These are phyloP conservation scores for Boletus sensibilis DNA, from an alignment of 768 basidiomycete genomes.

Conservation along the genomic window DNA sequence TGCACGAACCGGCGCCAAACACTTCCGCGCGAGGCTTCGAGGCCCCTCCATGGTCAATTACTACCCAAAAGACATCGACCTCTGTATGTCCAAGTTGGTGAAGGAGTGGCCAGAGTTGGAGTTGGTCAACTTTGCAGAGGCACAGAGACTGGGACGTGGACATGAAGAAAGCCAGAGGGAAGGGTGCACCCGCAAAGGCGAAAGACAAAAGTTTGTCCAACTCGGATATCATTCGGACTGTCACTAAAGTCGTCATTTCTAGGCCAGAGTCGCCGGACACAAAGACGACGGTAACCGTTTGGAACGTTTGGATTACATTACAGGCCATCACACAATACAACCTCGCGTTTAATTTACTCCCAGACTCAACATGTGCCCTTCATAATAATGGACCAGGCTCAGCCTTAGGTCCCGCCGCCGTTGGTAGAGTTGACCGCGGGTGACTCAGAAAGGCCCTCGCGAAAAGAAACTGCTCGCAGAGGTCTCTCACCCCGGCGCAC, in stretches of 20 bases:
- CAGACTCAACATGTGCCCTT: conserved; percentile 21
- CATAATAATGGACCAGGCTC: no score
- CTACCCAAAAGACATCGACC: conserved; percentile 64
- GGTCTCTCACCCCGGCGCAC: conserved; percentile 2
- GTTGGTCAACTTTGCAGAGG: conserved; percentile 64
- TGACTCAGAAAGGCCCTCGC: background rate
- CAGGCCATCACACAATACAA: background rate
- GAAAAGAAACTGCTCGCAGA: background rate
- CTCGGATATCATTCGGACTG: background rate
- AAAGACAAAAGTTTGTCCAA: conserved; percentile 58
- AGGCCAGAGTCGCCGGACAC: conserved; percentile 54
- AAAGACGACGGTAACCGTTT: conserved; percentile 39
- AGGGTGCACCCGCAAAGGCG: conserved; percentile 81
- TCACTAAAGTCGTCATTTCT: conserved; percentile 6
- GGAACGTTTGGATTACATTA: background rate
- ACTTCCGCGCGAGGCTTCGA: conserved; percentile 75
- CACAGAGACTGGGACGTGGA: conserved; percentile 66
- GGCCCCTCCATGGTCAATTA: conserved; percentile 87
- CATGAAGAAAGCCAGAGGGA: conserved; percentile 69
- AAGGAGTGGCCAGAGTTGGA: conserved; percentile 55
- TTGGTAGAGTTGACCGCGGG: no score
- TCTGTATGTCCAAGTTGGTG: conserved; percentile 53
- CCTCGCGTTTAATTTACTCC: background rate
- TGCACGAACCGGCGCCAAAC: conserved; percentile 86
- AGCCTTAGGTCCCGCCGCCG: no score